Evolutionary conservation across 306 rosid species (phyloP), one percentile per base, ranked within the genome.

Genomic region (Citrullus mucosospermus): DNA sequence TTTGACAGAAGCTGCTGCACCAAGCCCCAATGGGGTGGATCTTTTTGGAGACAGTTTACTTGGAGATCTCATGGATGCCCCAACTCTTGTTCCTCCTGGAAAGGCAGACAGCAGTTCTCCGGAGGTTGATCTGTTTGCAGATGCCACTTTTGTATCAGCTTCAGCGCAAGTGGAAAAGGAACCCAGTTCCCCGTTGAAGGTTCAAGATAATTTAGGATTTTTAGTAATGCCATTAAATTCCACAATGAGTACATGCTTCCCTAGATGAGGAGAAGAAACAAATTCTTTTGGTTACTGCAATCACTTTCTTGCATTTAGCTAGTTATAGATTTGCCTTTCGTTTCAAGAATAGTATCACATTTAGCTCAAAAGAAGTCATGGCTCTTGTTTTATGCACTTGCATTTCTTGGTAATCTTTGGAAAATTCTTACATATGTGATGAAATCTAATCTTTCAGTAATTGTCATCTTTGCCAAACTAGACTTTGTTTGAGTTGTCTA

Each of bases 111-210:
- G 79, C 57, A 60, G 86, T 80, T 82, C 83, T 66, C 38, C 98
- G 6, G 96, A 88, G 79, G 94, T 90, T 78, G 99, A 96, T 90
- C 92, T 92, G 78, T 96, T 96, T 90, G 98, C 98, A 57, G 99
- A 92, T 82, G 96, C 97, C 11, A 59, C 89, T 72, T 92, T 92
- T 90, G 91, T 96, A 76, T 87, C 99, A 71, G 97, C 91, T n/a
- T 69, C 82, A 59, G 81, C 96, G 67, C 85, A 82, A 44, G 66
- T 71, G 80, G 96, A 87, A 78, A 86, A 90, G 78, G 92, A 82
- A 82, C 82, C 87, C 62, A 83, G 81, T 74, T 86, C 92, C 82
- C 85, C 91, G 75, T 83, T 86, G 44, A 90, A 85, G 97, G 99
- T 92, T 79, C 77, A 60, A 56, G 28, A 32, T 69, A 56, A 34